Base-by-base conservation (phyloP, 345 rosid species). In the Corymbia maculata region DNA sequence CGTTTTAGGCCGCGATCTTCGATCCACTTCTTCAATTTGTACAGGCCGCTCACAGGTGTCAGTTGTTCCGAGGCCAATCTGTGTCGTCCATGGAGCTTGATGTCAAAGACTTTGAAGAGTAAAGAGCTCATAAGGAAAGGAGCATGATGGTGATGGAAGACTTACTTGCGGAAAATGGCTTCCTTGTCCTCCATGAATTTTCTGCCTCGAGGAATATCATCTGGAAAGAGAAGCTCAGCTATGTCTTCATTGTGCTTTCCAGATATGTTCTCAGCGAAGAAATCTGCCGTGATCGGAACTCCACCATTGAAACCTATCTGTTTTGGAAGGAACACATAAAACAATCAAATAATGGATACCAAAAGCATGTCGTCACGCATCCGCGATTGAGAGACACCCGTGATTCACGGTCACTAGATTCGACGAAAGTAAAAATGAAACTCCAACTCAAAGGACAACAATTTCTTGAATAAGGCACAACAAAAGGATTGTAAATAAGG, bases 261-360 rank as follows among this genome's bases (percentile, higher is more conserved):
- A 79, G 98, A 95, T 86, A 97, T 94, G 26, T 95, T 94, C 52
- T 92, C 50, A 53, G 92, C 61, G 79, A 94, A 98, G 92, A 93
- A 97, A 21, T 98, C 91, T 90, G 96, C 99, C 7, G 94, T 94
- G 30, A 98, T 94, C 86, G 98, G 98, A 89, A 95, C 95, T 30
- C 99, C 99, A n/a, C 89, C 93, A 86, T 98, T 96, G 90, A 90
- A 98, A 92, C 95, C 97, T 87, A 97, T 96, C 99, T 98, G 96
- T 88, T 80, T 80, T 51, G 85, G 86, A 79, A 24, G 49, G 32
- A 24, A 85, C 32, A 21, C 17, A 5, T 19, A 51, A 52, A 9
- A 24, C 66, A 86, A 55, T 22, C 66, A 24, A 22, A 57, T 57
- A 57, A 57, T 57, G n/a, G n/a, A 57, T 57, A 24, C 13, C 66